Base-by-base conservation (phyloP, 2,329 filamentous ascomycete genomes). In the Penicillium sp. region DNA sequence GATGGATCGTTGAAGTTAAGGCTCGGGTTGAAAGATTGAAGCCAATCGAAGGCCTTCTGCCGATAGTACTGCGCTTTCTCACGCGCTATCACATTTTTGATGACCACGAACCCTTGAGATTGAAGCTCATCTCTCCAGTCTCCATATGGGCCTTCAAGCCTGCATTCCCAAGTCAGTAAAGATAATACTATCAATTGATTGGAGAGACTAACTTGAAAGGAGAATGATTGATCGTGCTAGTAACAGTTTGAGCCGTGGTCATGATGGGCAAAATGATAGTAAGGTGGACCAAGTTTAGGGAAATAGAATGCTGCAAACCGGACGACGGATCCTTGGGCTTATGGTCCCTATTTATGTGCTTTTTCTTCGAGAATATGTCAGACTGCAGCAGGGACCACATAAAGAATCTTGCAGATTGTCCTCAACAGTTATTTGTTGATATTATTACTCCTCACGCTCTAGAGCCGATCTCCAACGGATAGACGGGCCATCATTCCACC, bases 111-210 rank as follows among this genome's bases (percentile, higher is more conserved):
- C 1, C 61, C 61, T 42, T 63, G 53, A 5, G 54, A 47, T 23
- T 52, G 45, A n/a, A 62, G 57, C 9, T 62, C 54, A n/a, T 63
- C 62, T 26, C 62, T 44, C 54, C 56, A 64, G 37, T 64, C 62
- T 2, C 59, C 61, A 40, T 53, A 42, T 25, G 40, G 15, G 15
- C 22, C 46, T 40, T 18, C 15, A 25, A 53, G 35, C 23, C 46
- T 49, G 8, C 4, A 15, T 15, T 14, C 15, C 6, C 3, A 15
- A 15, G 45, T 47, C 23, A 47, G 45, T n/a, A 2, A 3, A 20
- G n/a, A 4, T 3, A 23, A 33, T 33, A 3, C 12, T 14, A 22
- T 26, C 11, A 22, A 27, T 15, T 31, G 25, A 22, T 14, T 12
- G n/a, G 7, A 40, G 6, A 29, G 18, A 33, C 43, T 29, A 8